Base-by-base conservation (phyloP, 139 green algal species). In the Micromonas commoda region DNA sequence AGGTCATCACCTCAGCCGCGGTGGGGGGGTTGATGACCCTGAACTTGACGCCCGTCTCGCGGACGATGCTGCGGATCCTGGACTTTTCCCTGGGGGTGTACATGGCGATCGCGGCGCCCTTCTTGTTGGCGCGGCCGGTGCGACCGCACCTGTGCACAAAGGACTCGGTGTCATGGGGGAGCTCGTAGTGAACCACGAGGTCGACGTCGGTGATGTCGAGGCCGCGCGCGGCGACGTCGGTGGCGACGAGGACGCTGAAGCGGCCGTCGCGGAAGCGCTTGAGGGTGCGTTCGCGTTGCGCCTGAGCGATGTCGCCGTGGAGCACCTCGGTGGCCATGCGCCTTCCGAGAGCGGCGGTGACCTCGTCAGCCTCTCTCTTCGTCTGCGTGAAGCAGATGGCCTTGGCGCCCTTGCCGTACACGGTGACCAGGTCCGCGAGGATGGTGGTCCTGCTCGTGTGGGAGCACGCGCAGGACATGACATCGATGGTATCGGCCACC, bases 371-470 rank as follows among this genome's bases (percentile, higher is more conserved):
- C 57, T 85, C 86, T 29, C 80, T 65, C 84, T 90, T 90, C 33
- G 86, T 90, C 39, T 71, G 87, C n/a, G 84, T 91, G 83, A 95
- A 98, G 23, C 96, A 89, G 39, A 98, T 97, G 2, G 88, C 88
- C 85, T 95, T 96, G 38, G 39, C 67, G 5, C 64, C 81, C 31
- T 77, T 77, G 0, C 71, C 82, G 64, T 98, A 87, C 24, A 97
- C 86, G 0, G 85, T 92, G 29, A 99, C 88, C 38, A 97, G 68
- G 83, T 97, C 94, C 34, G 90, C 81, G 35, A 98, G 84, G 32
- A 97, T 84, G 35, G 74, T 81, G 3, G 79, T 65, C 82, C 91
- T 92, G 67, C 83, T 74, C 1, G 63, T 1, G 3, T 39, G 20
- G 16, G 88, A 77, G 23, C 89, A 81, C 70, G 9, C 54, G 37